Conservation (phyloP, 2,329 filamentous ascomycete species). For the Colletotrichum sp. region DNA sequence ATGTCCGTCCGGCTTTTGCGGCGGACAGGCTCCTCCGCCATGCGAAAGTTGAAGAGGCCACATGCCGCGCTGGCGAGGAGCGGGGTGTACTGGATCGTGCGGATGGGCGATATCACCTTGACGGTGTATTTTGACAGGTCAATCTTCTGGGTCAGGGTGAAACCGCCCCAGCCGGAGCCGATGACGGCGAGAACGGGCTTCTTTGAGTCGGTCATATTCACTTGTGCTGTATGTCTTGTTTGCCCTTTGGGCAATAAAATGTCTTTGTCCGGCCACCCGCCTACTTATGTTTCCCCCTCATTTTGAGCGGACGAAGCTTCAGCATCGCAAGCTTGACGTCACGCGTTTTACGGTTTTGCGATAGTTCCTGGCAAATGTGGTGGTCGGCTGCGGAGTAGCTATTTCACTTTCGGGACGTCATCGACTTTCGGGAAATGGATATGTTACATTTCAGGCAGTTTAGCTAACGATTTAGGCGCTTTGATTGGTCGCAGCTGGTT, state of each 20-base stretch:
- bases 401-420: slow-evolving; percentile 9
- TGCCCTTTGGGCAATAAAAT: fast-evolving
- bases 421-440: neutral
- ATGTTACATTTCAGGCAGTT: neutral
- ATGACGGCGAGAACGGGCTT: slow-evolving; percentile 11
- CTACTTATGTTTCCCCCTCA: neutral
- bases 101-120: slow-evolving; percentile 94
- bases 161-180: slow-evolving; percentile 88
- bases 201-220: neutral
- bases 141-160: slow-evolving; percentile 59
- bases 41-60: slow-evolving; percentile 96
- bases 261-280: neutral
- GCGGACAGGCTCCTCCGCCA: slow-evolving; percentile 98
- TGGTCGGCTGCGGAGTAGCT: neutral
- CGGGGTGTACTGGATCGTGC: slow-evolving; percentile 99
- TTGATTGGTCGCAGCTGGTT: neutral
- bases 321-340: slow-evolving; percentile 1
- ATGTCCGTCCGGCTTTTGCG: slow-evolving; percentile 95
- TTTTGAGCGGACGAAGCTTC: neutral
- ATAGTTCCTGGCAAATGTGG: neutral
- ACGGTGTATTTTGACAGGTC: slow-evolving; percentile 99
- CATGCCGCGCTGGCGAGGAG: slow-evolving; percentile 97
- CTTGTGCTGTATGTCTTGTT: neutral
- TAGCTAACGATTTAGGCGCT: neutral
- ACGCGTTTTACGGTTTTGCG: neutral